Percentiles rank a stretch among this genome's conserved stretches.
Conservation (phyloP, 2,329 filamentous ascomycete genomes). For the Biscogniauxia sp. region DNA sequence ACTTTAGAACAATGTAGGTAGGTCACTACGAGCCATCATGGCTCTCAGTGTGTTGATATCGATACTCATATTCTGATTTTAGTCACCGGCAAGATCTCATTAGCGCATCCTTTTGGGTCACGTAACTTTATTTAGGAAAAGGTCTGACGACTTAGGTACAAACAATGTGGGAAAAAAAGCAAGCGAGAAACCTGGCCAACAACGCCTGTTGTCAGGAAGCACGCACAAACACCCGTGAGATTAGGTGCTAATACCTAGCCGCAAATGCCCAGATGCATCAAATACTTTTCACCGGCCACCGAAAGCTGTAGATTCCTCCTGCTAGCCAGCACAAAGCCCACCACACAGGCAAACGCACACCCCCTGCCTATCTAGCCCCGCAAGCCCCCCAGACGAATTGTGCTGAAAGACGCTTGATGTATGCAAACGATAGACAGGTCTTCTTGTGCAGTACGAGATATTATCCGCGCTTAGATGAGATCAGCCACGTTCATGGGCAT, state of each 20-base stretch:
- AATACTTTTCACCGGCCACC: constrained; percentile 28
- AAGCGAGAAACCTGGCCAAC: constrained; percentile 28
- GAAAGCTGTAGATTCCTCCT: constrained; percentile 17
- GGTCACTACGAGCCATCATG: too few species aligned
- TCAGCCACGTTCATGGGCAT: constrained; percentile 96
- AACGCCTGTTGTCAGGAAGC: constrained; percentile 26
- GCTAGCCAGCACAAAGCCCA: constrained; percentile 19
- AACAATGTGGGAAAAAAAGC: constrained; percentile 26
- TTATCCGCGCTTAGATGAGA: constrained; percentile 58
- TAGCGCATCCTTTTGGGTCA: constrained; percentile 6
- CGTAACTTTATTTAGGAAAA: constrained; percentile 28
- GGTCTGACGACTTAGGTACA: constrained; percentile 34
- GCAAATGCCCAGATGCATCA: constrained; percentile 33
- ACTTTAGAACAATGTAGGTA: too few species aligned
- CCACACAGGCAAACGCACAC: constrained; percentile 13
- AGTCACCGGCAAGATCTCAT: neutral
- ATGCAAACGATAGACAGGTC: constrained; percentile 24
- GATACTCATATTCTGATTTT: too few species aligned
- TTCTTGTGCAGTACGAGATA: constrained; percentile 15
- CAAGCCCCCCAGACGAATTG: constrained; percentile 23
- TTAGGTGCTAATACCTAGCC: constrained; percentile 33
- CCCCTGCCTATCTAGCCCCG: constrained; percentile 29
- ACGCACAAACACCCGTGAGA: constrained; percentile 26
- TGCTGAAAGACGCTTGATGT: constrained; percentile 25
- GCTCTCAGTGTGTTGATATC: too few species aligned